phyloP scores from a whole-genome alignment of 345 rosid species.

The Stellera chamaejasme region DNA sequence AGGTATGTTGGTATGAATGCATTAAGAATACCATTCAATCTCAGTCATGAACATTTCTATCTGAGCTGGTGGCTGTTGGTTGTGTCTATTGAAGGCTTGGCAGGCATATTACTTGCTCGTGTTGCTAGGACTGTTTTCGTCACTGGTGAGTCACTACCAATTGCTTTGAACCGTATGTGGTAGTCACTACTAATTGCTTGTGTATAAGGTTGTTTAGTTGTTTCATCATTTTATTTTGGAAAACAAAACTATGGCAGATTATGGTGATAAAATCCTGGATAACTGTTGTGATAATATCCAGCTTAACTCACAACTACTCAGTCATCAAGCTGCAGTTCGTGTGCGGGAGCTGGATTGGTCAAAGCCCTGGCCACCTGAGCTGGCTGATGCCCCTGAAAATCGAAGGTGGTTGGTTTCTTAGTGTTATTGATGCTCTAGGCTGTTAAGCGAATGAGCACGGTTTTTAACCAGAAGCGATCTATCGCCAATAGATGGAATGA shows the following conservation, averaged over 20 bases:
- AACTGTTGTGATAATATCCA: slow-evolving; percentile 53
- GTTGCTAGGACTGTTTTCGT: slow-evolving; percentile 65
- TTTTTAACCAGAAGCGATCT: neutral
- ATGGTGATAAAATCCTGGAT: slow-evolving; percentile 52
- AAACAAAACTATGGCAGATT: slow-evolving; percentile 29
- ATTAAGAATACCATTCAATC: neutral
- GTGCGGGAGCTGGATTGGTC: slow-evolving; percentile 81
- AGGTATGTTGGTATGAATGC: slow-evolving; percentile 31
- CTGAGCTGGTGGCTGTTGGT: neutral
- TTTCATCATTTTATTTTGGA: neutral
- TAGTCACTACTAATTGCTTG: neutral
- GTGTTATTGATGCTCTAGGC: slow-evolving; percentile 7
- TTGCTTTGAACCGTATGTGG: neutral
- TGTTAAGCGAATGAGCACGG: neutral
- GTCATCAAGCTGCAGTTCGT: slow-evolving; percentile 31
- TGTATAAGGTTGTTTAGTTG: neutral
- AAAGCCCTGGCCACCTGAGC: slow-evolving; percentile 53
- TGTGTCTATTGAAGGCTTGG: slow-evolving; percentile 38
- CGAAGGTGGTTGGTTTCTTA: slow-evolving; percentile 27
- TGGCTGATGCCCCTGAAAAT: slow-evolving; percentile 14
- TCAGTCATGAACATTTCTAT: neutral
- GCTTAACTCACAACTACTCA: slow-evolving; percentile 38
- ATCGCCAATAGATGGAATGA: neutral
- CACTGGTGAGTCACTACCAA: slow-evolving; percentile 36
- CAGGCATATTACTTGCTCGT: slow-evolving; percentile 62